Conservation (phyloP, 306 rosid genomes). For the Purshia tridentata region DNA sequence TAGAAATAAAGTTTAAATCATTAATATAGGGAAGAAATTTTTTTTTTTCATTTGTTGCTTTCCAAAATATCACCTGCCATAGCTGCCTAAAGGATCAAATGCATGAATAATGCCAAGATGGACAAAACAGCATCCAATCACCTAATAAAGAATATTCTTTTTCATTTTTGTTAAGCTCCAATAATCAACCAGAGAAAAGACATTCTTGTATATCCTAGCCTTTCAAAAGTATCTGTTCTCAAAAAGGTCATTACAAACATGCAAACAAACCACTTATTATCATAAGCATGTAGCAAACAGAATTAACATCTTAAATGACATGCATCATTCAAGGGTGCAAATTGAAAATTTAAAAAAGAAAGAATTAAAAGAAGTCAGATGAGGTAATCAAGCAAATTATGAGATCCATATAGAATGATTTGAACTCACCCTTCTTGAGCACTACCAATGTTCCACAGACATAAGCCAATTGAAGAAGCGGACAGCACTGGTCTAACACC, state of each 20-base stretch:
- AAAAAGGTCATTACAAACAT: neutral
- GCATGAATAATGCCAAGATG: too few relatives aligned
- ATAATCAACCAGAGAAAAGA: neutral
- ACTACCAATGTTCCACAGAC: slow-evolving; percentile 66
- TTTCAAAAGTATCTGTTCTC: neutral
- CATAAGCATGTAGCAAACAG: neutral
- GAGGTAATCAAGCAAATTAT: neutral
- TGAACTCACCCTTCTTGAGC: slow-evolving; percentile 66
- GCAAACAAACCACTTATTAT: neutral
- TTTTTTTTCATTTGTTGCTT: too few relatives aligned
- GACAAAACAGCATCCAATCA: too few relatives aligned
- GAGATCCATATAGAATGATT: neutral
- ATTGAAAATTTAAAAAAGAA: neutral
- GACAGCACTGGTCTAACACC: slow-evolving; percentile 56
- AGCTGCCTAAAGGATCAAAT: too few relatives aligned
- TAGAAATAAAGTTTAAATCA: too few relatives aligned
- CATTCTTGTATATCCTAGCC: neutral
- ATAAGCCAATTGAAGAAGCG: slow-evolving; percentile 81
- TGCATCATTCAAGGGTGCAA: neutral
- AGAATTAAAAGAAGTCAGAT: neutral
- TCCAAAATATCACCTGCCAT: too few relatives aligned
- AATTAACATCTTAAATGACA: neutral
- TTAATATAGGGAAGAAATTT: neutral
- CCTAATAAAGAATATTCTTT: too few relatives aligned
- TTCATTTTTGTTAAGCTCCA: too few relatives aligned